phyloP scores from a whole-genome alignment of 495 filamentous ascomycete genomes.

The Xylaria venustula region DNA sequence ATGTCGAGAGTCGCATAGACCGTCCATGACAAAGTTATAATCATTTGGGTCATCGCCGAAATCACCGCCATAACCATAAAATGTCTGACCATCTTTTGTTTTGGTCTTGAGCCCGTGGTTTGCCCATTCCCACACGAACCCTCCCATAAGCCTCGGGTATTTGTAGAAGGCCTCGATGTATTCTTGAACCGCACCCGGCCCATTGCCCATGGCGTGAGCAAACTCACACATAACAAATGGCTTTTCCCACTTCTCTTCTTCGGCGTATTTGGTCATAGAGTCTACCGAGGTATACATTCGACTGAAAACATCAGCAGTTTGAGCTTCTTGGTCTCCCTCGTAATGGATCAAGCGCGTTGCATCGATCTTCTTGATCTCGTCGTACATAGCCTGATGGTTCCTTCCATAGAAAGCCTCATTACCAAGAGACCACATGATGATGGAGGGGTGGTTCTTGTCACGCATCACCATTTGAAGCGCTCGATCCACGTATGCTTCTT shows the following conservation, averaged over 20 bases:
- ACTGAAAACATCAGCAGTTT: constrained; percentile 63
- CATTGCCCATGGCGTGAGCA: constrained; percentile 74
- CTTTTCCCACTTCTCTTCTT: constrained; percentile 46
- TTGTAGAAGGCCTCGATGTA: constrained; percentile 67
- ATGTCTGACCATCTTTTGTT: constrained; percentile 52
- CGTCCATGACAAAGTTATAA: constrained; percentile 67
- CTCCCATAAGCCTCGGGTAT: constrained; percentile 63
- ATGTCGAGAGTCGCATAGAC: constrained; percentile 60
- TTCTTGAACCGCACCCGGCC: constrained; percentile 64
- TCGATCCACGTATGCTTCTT: constrained; percentile 68
- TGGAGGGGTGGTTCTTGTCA: constrained; percentile 64
- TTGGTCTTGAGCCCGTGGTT: constrained; percentile 65
- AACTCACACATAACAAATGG: constrained; percentile 70
- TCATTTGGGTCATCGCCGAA: constrained; percentile 70
- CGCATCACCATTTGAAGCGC: constrained; percentile 63
- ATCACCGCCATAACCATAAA: constrained; percentile 70
- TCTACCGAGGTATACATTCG: constrained; percentile 64
- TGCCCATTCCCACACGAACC: constrained; percentile 76
- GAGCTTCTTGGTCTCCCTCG: constrained; percentile 60
- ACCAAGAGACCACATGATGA: constrained; percentile 73
- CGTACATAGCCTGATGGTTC: constrained; percentile 67
- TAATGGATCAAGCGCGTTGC: constrained; percentile 63
- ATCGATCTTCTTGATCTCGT: constrained; percentile 59
- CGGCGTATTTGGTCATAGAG: constrained; percentile 41
- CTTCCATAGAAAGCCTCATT: constrained; percentile 71